Base-by-base conservation (phyloP, 129 eudicot genomes). In the Artemisia annua region DNA sequence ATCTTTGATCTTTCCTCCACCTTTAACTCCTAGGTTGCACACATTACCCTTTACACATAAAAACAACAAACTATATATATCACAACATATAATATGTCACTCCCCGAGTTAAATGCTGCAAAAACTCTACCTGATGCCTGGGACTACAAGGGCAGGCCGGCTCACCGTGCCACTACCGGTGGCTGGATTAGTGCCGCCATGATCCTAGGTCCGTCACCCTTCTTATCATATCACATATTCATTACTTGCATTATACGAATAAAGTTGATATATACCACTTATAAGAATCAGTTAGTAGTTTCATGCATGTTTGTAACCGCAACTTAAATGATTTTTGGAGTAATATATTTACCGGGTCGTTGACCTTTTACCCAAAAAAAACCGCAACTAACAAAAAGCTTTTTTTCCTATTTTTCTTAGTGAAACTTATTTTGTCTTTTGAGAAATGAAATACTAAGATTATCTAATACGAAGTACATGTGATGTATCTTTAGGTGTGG, bases 141-240 rank as follows among this genome's bases (percentile, higher is more conserved):
- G 90, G 96, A 91, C 80, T 86, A 80, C 84, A 81, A 84, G 67
- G 96, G 97, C 59, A 83, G 81, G 51, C 96, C 84, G 14, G 88
- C 96, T 58, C 62, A 46, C 75, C 80, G 82, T 9, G 78, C 89
- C 88, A 66, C 86, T 81, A 73, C 97, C 72, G 97, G 97, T 16
- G 96, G 97, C 56, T 91, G 97, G 97, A 26, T 80, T 32, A 77
- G 83, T 56, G 88, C 96, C 60, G 89, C 97, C 87, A 88, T 84
- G 92, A 91, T 91, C 67, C 77, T 91, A 77, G 97, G 97, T 91
- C 16, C 77, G 13, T n/a, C 73, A 19, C 6, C 46, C 48, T 53
- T 30, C 12, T 6, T 72, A 7, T 70, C 75, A 3, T 30, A 55
- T 20, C 51, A 66, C 32, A 22, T 44, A 32, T 74, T 14, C 17